Evolutionary conservation across 2,329 filamentous ascomycete genomes (phyloP).

Genomic region (Botrytis medusae): DNA sequence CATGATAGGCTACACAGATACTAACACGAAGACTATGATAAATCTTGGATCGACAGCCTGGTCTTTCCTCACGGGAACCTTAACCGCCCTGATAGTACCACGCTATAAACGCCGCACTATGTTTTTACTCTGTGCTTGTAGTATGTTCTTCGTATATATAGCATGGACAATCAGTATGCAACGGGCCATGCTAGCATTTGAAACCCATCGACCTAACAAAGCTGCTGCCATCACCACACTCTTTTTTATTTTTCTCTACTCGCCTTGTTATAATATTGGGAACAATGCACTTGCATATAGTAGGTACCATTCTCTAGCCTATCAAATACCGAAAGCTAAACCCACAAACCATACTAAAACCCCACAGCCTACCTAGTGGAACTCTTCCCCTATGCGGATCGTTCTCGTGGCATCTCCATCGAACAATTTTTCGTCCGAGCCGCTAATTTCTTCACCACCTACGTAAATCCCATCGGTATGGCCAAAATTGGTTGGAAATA

Average conservation of each 20-base stretch:
- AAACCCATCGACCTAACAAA: slow-evolving; percentile 33
- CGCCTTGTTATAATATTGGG: slow-evolving; percentile 62
- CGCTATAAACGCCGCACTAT: slow-evolving; percentile 49
- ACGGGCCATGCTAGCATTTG: slow-evolving; percentile 41
- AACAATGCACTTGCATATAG: slow-evolving; percentile 66
- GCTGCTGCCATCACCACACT: slow-evolving; percentile 41
- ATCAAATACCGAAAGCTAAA: not conserved
- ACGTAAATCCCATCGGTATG: slow-evolving; percentile 48
- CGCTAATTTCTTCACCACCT: slow-evolving; percentile 40
- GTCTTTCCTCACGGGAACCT: slow-evolving; percentile 45
- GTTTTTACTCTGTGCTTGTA: slow-evolving; percentile 55
- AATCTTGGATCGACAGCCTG: slow-evolving; percentile 50
- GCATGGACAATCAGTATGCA: slow-evolving; percentile 54
- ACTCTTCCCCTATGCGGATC: slow-evolving; percentile 54
- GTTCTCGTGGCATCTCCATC: slow-evolving; percentile 32
- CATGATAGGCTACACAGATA: not conserved
- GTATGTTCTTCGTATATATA: slow-evolving; percentile 54
- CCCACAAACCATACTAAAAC: not conserved
- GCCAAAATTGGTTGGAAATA: slow-evolving; percentile 29
- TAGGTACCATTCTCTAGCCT: slow-evolving; percentile 36
- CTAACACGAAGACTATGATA: slow-evolving; percentile 45
- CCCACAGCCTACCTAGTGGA: slow-evolving; percentile 54
- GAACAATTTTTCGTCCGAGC: slow-evolving; percentile 42
- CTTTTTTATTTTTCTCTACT: slow-evolving; percentile 62
- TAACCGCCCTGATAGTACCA: slow-evolving; percentile 45